A percentile compares a stretch with the other conserved stretches of the same genome.
phyloP scores from a whole-genome alignment of 75 land plant genomes.

The Selaginella moellendorffii region DNA sequence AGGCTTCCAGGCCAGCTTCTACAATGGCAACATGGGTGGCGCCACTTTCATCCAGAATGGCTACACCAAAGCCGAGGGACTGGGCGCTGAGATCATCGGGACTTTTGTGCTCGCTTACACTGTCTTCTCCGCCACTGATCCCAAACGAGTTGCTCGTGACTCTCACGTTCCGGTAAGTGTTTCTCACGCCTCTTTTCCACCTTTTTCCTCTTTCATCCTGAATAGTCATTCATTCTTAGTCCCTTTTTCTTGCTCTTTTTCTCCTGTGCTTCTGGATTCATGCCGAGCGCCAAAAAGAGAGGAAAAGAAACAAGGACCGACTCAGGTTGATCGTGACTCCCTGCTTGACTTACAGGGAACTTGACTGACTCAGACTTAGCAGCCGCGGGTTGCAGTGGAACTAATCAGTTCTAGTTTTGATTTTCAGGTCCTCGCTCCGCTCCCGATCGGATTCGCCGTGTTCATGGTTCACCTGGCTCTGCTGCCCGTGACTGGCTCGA shows the following conservation, averaged over 20 bases:
- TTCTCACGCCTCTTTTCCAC: no score
- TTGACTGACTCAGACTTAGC: no score
- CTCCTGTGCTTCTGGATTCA: background rate
- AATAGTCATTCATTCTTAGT: no score
- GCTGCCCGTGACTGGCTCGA: background rate
- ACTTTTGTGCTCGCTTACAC: background rate
- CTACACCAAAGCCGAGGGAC: background rate
- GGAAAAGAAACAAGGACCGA: no score
- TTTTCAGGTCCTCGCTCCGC: background rate
- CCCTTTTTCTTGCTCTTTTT: no score
- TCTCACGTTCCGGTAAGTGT: background rate
- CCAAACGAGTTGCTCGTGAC: background rate
- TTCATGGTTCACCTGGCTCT: background rate
- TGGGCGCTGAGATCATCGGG: background rate
- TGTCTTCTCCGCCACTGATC: background rate
- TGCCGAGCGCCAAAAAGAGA: background rate
- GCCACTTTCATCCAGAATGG: background rate
- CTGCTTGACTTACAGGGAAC: no score
- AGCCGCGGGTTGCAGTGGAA: no score
- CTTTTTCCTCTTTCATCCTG: no score
- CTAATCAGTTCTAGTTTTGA: no score
- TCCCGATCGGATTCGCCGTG: background rate
- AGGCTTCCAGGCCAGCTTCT: background rate
- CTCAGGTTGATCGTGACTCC: no score
- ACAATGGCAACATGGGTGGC: background rate